Base-by-base conservation (phyloP, 2,329 filamentous ascomycete species). In the Penicillium italicum region DNA sequence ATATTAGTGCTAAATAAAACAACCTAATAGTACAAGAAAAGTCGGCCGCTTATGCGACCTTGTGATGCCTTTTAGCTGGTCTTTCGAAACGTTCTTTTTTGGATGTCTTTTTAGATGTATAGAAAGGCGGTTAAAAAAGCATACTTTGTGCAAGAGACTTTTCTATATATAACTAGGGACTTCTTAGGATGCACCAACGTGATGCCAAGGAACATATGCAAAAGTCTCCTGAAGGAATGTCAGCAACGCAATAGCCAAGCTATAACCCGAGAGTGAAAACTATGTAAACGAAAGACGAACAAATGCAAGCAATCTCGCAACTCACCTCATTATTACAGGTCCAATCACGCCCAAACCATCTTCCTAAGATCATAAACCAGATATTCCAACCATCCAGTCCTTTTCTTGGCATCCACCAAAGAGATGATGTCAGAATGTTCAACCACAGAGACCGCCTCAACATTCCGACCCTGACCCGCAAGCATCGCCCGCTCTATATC, bases 341-440 rank as follows among this genome's bases (percentile, higher is more conserved):
- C 11, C 10, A 14, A 11, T 55, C 47, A 66, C 10, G 81, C 80
- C 94, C 94, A 97, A 12, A 99, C 91, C 70, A 97, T 76, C 79
- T 90, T 96, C 83, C 96, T 97, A 66, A 97, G 81, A 56, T 88
- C 89, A 77, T 97, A 91, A 1, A 91, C 90, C 67, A 95, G 75
- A 71, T 93, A 87, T 74, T 97, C 93, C 50, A 97, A 72, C 65
- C 95, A 80, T 0, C 91, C 90, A 0, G 93, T 97, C 58, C 87
- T 91, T 77, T 84, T 89, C 80, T 85, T 93, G 54, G 94, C 94
- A 68, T 97, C 91, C 2, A 85, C 85, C 50, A 96, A 72, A 24
- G 86, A 90, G 50, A 99, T 90, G 49, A 99, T 90, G 65, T 93
- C 88, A 38, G 77, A 77, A 56, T 85, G 75, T 57, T 85, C 78